Conservation (phyloP, 805 yeast genomes). For the Metschnikowia anglica region DNA sequence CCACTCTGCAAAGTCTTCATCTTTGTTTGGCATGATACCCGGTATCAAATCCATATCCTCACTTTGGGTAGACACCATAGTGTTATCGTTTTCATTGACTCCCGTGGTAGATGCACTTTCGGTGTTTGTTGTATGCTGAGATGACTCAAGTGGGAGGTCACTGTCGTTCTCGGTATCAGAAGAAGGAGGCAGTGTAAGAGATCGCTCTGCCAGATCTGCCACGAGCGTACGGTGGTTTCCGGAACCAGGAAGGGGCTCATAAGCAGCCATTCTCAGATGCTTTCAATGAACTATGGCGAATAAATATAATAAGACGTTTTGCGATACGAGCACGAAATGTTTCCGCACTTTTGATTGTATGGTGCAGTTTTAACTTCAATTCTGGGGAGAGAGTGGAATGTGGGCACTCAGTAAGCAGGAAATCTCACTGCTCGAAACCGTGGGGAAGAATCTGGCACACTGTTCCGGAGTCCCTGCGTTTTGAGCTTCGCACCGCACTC, state of each 20-base stretch:
- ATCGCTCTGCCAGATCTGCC: neutral
- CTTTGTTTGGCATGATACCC: conserved; percentile 2
- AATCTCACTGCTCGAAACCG: conserved; percentile 1
- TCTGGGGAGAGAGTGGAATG: conserved; percentile 1
- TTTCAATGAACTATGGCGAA: too few relatives aligned
- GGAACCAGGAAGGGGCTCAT: neutral
- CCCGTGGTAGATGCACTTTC: neutral
- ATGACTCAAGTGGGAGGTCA: neutral
- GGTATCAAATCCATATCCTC: neutral
- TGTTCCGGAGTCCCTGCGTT: neutral
- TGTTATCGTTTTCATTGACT: neutral
- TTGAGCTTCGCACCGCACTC: neutral
- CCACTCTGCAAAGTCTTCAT: conserved; percentile 19
- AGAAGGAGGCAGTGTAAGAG: conserved; percentile 5
- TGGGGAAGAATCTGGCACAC: conserved; percentile 3
- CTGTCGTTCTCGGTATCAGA: conserved; percentile 3
- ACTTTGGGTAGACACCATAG: neutral
- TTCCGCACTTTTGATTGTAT: neutral
- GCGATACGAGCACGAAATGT: neutral
- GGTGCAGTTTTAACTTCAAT: neutral
- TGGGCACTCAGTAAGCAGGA: conserved; percentile 5
- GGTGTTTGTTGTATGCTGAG: neutral
- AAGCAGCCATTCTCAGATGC: conserved; percentile 6
- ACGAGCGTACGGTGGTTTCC: neutral
- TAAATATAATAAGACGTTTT: too few relatives aligned